Conservation (phyloP, 2,329 filamentous ascomycete species). For the Aspergillus tubingensis region DNA sequence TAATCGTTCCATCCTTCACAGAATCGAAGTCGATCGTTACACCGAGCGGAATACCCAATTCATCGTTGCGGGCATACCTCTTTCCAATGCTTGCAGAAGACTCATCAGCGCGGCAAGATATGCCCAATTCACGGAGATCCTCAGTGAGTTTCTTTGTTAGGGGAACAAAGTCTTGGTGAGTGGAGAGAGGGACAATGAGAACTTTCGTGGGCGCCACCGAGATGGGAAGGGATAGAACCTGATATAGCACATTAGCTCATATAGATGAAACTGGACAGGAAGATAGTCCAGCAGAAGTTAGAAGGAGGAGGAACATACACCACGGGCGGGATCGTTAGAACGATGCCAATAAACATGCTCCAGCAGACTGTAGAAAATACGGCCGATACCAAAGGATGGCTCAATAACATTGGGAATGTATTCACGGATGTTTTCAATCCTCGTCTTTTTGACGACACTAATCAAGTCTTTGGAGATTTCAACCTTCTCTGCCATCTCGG, state of each 20-base stretch:
- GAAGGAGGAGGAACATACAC: constrained; percentile 60
- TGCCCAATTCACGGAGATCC: constrained; percentile 71
- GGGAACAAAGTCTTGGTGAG: constrained; percentile 78
- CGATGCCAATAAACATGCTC: constrained; percentile 97
- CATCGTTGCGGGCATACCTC: constrained; percentile 91
- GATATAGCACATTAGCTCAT: constrained; percentile 15
- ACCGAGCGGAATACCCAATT: constrained; percentile 90
- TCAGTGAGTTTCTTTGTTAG: constrained; percentile 71
- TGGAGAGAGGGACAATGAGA: constrained; percentile 84
- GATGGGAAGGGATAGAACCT: constrained; percentile 73
- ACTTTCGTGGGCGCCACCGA: constrained; percentile 90
- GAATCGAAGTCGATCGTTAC: constrained; percentile 97
- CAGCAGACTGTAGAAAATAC: constrained; percentile 88
- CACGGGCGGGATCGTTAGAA: constrained; percentile 77
- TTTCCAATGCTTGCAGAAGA: constrained; percentile 92
- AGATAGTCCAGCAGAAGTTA: too few relatives aligned
- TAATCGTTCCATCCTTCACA: constrained; percentile 81
- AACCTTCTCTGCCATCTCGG: constrained; percentile 65
- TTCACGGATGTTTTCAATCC: constrained; percentile 80
- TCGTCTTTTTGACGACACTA: constrained; percentile 78
- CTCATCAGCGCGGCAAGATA: constrained; percentile 86
- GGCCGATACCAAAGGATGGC: constrained; percentile 94
- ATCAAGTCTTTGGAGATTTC: constrained; percentile 78
- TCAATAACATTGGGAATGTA: constrained; percentile 97
- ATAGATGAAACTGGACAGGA: not conserved